A percentile compares a stretch with the other conserved stretches of the same genome.
Conservation (phyloP, 2,329 filamentous ascomycete species). For the Passalora sequoiae region DNA sequence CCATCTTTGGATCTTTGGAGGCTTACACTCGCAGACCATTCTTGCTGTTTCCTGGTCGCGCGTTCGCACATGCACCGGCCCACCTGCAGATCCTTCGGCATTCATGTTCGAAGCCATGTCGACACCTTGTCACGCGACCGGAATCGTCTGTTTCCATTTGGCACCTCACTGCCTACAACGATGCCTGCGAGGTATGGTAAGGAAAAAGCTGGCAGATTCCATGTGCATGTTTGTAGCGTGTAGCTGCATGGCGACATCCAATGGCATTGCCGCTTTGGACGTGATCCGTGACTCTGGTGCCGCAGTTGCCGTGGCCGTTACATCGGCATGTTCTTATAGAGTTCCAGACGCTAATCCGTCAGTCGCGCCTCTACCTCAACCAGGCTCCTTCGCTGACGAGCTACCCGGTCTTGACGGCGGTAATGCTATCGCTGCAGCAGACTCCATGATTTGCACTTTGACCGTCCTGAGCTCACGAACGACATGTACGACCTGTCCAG, state of each 20-base stretch:
- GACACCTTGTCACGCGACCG: too few species aligned
- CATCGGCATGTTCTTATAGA: too few species aligned
- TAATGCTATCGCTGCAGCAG: not conserved
- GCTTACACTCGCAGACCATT: not conserved
- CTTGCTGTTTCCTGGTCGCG: conserved; percentile 1
- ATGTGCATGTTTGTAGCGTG: too few species aligned
- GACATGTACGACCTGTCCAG: conserved; percentile 71
- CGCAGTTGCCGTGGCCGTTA: not conserved
- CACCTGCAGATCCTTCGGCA: conserved; percentile 1
- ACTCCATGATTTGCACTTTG: conserved; percentile 17
- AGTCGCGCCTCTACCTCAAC: too few species aligned
- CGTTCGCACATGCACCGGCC: conserved; percentile 1
- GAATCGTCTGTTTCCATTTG: too few species aligned
- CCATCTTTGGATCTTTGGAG: not conserved
- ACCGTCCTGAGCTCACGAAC: conserved; percentile 18
- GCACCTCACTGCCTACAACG: too few species aligned
- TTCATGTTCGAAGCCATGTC: not conserved
- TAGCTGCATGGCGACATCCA: too few species aligned
- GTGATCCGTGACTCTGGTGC: too few species aligned
- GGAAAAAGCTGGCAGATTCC: not conserved
- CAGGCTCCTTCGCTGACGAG: conserved; percentile 11
- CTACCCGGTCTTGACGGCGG: conserved; percentile 17
- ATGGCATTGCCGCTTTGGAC: too few species aligned
- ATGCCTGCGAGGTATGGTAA: not conserved
- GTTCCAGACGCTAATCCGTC: too few species aligned